phyloP scores from a whole-genome alignment of 805 yeast species.

The Ogataea henricii region DNA sequence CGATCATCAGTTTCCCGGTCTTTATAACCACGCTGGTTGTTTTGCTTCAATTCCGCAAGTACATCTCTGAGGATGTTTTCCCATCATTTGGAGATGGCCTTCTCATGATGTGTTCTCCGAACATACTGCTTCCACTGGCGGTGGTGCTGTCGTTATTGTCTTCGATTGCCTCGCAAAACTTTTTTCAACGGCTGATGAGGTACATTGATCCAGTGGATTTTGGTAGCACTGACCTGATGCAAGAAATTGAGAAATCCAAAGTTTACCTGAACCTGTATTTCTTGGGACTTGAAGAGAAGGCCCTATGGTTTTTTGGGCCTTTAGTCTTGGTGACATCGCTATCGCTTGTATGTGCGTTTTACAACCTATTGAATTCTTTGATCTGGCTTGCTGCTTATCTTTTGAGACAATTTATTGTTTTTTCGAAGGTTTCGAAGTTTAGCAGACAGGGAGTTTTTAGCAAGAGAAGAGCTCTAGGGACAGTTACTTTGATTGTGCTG shows the following conservation, averaged over 20 bases:
- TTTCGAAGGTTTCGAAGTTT: conserved; percentile 5
- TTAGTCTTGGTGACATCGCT: conserved; percentile 50
- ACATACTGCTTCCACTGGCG: conserved; percentile 30
- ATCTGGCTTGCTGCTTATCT: conserved; percentile 29
- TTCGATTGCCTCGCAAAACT: conserved; percentile 37
- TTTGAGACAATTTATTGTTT: conserved; percentile 15
- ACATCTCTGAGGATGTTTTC: conserved; percentile 40
- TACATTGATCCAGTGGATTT: conserved; percentile 56
- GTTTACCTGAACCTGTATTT: conserved; percentile 57
- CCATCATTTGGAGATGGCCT: conserved; percentile 51
- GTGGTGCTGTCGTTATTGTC: conserved; percentile 39
- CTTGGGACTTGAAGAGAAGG: conserved; percentile 63
- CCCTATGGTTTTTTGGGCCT: conserved; percentile 60
- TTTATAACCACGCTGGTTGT: conserved; percentile 55
- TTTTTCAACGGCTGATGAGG: conserved; percentile 42
- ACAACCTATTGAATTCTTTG: conserved; percentile 32
- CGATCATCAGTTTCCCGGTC: conserved; percentile 69
- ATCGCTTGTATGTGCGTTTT: conserved; percentile 42
- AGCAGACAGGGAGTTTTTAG: conserved; percentile 11
- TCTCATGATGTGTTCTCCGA: conserved; percentile 35
- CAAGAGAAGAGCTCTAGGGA: conserved; percentile 36
- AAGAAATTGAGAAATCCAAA: conserved; percentile 38
- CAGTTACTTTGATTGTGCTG: conserved; percentile 40
- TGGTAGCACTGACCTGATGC: conserved; percentile 46
- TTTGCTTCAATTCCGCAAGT: conserved; percentile 54